Evolutionary conservation across 768 basidiomycete genomes (phyloP).

Genomic region (Suillus brevipes): DNA sequence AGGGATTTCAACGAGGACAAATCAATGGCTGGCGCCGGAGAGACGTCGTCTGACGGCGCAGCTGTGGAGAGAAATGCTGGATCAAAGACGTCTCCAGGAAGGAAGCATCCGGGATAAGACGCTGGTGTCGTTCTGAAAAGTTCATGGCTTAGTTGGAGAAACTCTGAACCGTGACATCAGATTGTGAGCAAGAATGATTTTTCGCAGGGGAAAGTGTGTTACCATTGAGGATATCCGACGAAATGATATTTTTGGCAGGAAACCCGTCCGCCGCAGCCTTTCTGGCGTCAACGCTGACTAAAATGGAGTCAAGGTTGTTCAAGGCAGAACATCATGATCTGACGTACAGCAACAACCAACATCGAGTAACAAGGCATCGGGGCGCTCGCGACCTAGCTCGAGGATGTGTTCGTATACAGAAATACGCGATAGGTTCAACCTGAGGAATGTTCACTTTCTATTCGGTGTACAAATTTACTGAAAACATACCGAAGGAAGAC

Average conservation of each 20-base stretch:
- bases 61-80: slow-evolving; percentile 38
- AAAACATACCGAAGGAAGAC: too few species aligned
- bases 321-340: too few species aligned
- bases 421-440: too few species aligned
- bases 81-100: slow-evolving; percentile 57
- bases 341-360: too few species aligned
- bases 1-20: slow-evolving; percentile 42
- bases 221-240: neutral
- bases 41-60: slow-evolving; percentile 29
- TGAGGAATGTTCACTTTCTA: too few species aligned
- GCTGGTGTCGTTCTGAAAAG: slow-evolving; percentile 39
- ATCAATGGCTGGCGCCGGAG: slow-evolving; percentile 24
- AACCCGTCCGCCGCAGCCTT: neutral
- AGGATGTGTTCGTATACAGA: too few species aligned
- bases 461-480: too few species aligned
- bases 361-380: too few species aligned
- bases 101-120: slow-evolving; percentile 52
- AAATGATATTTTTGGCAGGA: neutral
- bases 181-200: neutral
- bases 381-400: too few species aligned
- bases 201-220: neutral
- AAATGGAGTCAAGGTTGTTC: neutral
- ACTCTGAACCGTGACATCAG: too few species aligned
- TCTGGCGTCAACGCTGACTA: neutral
- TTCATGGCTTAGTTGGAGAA: neutral